These are phyloP conservation scores for Gymnopus androsaceus DNA, from an alignment of 1,284 basidiomycete genomes.

Conservation along the genomic window DNA sequence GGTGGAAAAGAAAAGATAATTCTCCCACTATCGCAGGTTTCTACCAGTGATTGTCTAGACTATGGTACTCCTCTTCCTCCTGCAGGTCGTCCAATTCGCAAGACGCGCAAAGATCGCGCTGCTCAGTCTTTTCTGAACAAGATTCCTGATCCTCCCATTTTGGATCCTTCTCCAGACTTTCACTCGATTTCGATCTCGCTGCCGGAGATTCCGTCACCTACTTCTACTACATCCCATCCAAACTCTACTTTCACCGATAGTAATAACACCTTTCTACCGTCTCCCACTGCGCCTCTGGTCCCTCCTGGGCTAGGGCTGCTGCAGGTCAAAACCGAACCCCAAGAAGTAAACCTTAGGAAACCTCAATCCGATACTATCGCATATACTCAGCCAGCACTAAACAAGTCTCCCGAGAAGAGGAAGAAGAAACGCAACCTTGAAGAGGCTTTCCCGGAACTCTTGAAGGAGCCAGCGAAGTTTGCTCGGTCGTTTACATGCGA, in stretches of 20 bases:
- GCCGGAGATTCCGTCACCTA: conserved; percentile 1
- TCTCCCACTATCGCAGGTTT: neutral
- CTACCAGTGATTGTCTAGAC: conserved; percentile 6
- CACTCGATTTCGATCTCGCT: conserved; percentile 8
- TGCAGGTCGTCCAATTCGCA: conserved; percentile 9
- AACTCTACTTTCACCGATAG: neutral
- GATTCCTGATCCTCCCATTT: neutral
- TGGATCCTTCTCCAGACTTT: neutral
- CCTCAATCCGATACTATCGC: neutral
- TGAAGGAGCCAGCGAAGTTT: neutral
- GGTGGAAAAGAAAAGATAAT: neutral
- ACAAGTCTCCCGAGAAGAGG: neutral
- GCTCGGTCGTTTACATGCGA: neutral
- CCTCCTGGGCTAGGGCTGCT: neutral
- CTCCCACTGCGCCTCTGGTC: neutral
- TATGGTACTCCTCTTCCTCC: conserved; percentile 9
- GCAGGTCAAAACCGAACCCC: neutral
- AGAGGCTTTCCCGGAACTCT: conserved; percentile 11
- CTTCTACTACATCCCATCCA: neutral
- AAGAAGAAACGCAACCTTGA: conserved; percentile 7
- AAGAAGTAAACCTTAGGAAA: neutral
- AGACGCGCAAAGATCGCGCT: conserved; percentile 12
- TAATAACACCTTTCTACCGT: neutral
- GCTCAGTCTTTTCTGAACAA: neutral
- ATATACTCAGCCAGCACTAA: neutral